phyloP scores from a whole-genome alignment of 441 rosid genomes.

The Theobroma grandiflorum region DNA sequence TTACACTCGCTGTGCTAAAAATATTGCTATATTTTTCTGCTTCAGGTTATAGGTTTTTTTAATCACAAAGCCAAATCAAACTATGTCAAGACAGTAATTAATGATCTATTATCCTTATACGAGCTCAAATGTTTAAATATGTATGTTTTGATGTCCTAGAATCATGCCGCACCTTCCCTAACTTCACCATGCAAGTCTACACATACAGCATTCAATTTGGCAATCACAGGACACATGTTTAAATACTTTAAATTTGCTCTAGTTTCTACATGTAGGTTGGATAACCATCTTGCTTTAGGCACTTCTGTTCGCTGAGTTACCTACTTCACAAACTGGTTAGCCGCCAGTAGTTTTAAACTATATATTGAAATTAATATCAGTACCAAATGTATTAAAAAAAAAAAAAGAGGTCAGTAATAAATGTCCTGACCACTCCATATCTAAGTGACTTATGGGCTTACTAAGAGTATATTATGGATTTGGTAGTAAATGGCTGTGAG shows the following conservation, averaged over 20 bases:
- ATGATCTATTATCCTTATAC: slow-evolving; percentile 17
- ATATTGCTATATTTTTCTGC: background rate
- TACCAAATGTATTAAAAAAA: no score
- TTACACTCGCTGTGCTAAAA: slow-evolving; percentile 7
- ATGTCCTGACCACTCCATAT: background rate
- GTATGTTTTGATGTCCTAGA: background rate
- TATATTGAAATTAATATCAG: background rate
- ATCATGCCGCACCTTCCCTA: slow-evolving; percentile 4
- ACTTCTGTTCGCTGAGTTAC: background rate
- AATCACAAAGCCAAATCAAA: background rate
- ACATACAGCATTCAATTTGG: background rate
- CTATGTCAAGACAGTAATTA: background rate
- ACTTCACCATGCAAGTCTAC: background rate
- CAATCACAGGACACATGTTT: background rate
- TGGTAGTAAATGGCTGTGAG: background rate
- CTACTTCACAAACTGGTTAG: background rate
- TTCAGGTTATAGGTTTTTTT: slow-evolving; percentile 13
- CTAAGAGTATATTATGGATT: background rate
- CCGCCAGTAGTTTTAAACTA: background rate
- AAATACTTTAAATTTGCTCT: background rate
- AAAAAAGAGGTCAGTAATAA: no score
- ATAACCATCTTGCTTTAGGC: background rate
- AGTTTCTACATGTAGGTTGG: background rate
- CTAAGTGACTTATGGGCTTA: background rate
- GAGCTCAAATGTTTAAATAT: background rate